A percentile compares a stretch with the other conserved stretches of the same genome.
These are phyloP conservation scores for Colletotrichum lindemuthianum DNA, from an alignment of 2,329 filamentous ascomycete species.

Conservation along the genomic window DNA sequence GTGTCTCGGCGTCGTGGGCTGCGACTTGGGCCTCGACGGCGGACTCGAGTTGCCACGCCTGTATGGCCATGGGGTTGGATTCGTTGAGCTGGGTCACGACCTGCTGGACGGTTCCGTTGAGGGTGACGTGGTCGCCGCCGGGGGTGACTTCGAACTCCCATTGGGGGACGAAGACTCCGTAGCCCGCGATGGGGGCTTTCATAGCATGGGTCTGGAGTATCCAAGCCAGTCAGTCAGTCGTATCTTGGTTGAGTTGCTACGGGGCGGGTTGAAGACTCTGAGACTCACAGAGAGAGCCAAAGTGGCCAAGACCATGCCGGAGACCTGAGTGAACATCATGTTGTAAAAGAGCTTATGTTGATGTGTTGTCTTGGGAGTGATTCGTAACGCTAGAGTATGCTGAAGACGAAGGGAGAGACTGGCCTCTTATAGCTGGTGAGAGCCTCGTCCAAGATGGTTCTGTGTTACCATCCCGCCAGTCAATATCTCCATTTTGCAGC, in stretches of 20 bases:
- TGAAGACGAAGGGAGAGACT: too few species aligned
- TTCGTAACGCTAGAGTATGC: too few species aligned
- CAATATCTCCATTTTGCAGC: too few species aligned
- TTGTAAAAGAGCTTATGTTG: too few species aligned
- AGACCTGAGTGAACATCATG: too few species aligned
- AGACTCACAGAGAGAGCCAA: not conserved
- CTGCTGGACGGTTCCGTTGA: conserved; percentile 10
- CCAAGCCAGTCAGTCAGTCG: too few species aligned
- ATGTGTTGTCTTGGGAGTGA: too few species aligned
- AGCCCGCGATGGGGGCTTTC: conserved; percentile 1
- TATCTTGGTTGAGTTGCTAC: too few species aligned
- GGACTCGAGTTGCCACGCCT: not conserved
- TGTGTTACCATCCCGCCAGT: too few species aligned
- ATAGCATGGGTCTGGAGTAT: not conserved
- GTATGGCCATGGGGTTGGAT: not conserved
- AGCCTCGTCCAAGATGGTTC: too few species aligned
- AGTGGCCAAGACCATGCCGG: not conserved
- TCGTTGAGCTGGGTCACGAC: conserved; percentile 3
- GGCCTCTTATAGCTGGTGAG: too few species aligned
- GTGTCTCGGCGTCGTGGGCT: too few species aligned
- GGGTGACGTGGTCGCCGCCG: conserved; percentile 7
- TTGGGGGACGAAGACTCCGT: conserved; percentile 4
- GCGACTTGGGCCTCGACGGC: not conserved
- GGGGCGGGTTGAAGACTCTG: not conserved
- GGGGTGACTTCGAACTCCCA: conserved; percentile 37